These are phyloP conservation scores for Mimosa pudica DNA, from an alignment of 306 rosid genomes.

Conservation along the genomic window DNA sequence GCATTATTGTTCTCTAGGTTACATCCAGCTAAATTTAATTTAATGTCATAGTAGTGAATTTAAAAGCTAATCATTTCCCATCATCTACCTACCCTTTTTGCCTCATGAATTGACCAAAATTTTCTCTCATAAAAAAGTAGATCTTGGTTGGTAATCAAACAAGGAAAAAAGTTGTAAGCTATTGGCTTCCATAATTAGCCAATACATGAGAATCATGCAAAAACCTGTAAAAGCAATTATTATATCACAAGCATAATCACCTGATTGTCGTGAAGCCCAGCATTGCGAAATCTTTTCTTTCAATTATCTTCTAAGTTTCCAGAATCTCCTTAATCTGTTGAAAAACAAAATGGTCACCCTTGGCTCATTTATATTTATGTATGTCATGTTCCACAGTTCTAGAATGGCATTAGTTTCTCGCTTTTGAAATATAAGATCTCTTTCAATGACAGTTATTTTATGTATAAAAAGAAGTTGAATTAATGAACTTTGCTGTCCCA, in stretches of 20 bases:
- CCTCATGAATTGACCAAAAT: not conserved
- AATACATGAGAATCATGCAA: slow-evolving; percentile 21
- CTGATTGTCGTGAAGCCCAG: slow-evolving; percentile 23
- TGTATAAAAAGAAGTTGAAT: too few species aligned
- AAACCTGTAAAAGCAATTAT: slow-evolving; percentile 16
- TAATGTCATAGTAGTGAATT: too few species aligned
- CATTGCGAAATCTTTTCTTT: not conserved
- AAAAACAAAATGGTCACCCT: not conserved
- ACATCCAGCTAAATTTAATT: not conserved
- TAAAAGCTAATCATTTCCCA: not conserved
- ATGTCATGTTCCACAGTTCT: not conserved
- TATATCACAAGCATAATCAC: slow-evolving; percentile 26
- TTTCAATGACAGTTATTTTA: too few species aligned
- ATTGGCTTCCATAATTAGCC: not conserved
- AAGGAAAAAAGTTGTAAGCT: not conserved
- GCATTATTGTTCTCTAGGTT: too few species aligned
- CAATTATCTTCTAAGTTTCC: not conserved
- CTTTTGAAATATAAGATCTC: too few species aligned
- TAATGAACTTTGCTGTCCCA: too few species aligned
- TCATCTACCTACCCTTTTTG: not conserved
- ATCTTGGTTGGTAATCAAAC: not conserved
- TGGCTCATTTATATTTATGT: not conserved
- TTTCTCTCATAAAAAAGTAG: not conserved
- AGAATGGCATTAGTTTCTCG: not conserved
- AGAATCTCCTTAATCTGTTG: not conserved